Evolutionary conservation across 208 protist species (phyloP).

Genomic region (Leishmania major): DNA sequence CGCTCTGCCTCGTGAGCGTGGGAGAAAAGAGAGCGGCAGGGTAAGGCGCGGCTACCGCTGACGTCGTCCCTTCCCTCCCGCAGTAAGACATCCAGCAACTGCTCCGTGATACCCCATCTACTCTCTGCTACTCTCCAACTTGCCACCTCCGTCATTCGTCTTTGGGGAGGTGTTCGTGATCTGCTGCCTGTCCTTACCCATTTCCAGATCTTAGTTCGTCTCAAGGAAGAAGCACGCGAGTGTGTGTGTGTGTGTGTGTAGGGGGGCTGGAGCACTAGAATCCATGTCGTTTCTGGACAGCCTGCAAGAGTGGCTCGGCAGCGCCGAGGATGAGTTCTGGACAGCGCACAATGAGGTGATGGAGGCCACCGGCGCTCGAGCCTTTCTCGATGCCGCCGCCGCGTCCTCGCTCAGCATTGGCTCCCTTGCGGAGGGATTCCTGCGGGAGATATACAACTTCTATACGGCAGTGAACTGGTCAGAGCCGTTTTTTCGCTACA

Average conservation of each 20-base stretch:
- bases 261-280: background rate
- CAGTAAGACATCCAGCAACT: background rate
- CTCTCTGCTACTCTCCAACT: background rate
- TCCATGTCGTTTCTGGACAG: background rate
- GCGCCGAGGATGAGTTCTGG: slow-evolving; percentile 26
- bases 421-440: background rate
- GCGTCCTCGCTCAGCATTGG: background rate
- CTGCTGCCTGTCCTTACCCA: background rate
- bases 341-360: slow-evolving; percentile 39
- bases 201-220: background rate
- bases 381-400: background rate
- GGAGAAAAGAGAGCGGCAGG: background rate
- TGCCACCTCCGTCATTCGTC: background rate
- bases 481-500: slow-evolving; percentile 75
- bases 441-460: slow-evolving; percentile 34
- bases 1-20: background rate
- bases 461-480: slow-evolving; percentile 65
- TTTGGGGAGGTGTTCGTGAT: background rate
- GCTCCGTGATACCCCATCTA: background rate
- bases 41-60: background rate
- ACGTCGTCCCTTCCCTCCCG: background rate
- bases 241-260: too few species aligned
- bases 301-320: slow-evolving; percentile 7
- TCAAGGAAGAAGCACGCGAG: background rate
- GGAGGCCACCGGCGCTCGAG: slow-evolving; percentile 13